A percentile compares a stretch with the other conserved stretches of the same genome.
Conservation (phyloP, 805 yeast genomes). For the Kazachstania taianensis region DNA sequence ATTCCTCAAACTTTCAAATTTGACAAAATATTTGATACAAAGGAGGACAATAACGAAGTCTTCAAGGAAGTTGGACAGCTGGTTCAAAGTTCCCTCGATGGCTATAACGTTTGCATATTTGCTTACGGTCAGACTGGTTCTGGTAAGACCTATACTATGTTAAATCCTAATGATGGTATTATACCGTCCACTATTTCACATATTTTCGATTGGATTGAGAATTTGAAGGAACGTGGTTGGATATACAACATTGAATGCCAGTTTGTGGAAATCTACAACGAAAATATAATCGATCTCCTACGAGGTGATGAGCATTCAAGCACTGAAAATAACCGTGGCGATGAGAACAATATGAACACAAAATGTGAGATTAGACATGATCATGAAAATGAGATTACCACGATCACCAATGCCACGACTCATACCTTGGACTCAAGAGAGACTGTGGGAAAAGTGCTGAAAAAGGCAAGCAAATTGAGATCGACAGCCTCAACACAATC, state of each 20-base stretch:
- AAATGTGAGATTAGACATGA: conserved; percentile 71
- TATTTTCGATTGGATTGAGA: conserved; percentile 49
- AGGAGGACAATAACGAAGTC: conserved; percentile 46
- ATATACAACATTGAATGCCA: conserved; percentile 53
- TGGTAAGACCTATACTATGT: conserved; percentile 91
- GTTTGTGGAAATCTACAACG: conserved; percentile 85
- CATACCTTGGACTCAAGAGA: conserved; percentile 37
- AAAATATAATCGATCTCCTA: conserved; percentile 62
- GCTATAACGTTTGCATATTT: conserved; percentile 84
- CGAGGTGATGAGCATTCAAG: conserved; percentile 1
- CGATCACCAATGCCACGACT: conserved; percentile 48
- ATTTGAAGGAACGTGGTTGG: conserved; percentile 51
- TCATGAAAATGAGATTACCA: conserved; percentile 40
- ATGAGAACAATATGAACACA: conserved; percentile 10
- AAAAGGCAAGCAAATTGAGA: conserved; percentile 49
- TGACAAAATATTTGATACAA: conserved; percentile 63
- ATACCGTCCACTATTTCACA: conserved; percentile 66
- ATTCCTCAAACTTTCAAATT: conserved; percentile 41
- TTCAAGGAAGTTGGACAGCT: conserved; percentile 81
- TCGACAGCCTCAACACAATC: conserved; percentile 74
- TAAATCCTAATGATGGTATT: conserved; percentile 59
- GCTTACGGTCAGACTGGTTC: conserved; percentile 97
- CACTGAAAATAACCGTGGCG: background rate
- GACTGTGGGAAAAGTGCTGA: conserved; percentile 42
- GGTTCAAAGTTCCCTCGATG: conserved; percentile 79